Percentiles rank a stretch among this genome's conserved stretches.
phyloP scores from a whole-genome alignment of 768 basidiomycete species.

The Leccinum rimulosum region DNA sequence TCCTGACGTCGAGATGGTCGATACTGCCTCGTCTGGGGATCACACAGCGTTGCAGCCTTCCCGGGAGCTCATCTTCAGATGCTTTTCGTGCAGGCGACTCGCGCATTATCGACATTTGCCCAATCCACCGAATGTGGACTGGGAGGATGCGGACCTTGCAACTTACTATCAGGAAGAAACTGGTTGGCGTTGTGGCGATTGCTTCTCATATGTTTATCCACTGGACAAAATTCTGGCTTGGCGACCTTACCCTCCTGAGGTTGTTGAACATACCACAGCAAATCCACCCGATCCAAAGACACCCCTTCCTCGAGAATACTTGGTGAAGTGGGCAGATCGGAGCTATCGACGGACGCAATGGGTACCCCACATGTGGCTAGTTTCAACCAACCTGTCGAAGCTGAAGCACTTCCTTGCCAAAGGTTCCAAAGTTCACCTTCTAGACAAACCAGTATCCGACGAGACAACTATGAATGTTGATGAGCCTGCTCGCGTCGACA shows the following conservation, averaged over 20 bases:
- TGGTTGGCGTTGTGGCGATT: constrained; percentile 75
- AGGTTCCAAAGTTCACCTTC: constrained; percentile 67
- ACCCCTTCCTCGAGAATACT: constrained; percentile 81
- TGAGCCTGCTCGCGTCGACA: constrained; percentile 17
- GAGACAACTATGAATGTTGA: constrained; percentile 29
- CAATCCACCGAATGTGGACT: constrained; percentile 38
- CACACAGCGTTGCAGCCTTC: constrained; percentile 20
- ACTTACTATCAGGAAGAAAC: constrained; percentile 54
- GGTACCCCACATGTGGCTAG: constrained; percentile 93
- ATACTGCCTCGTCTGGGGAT: constrained; percentile 15
- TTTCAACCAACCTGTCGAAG: constrained; percentile 60
- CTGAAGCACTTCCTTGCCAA: constrained; percentile 73
- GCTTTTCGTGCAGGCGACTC: constrained; percentile 77
- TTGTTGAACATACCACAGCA: constrained; percentile 47
- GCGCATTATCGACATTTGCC: constrained; percentile 80
- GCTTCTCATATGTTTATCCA: constrained; percentile 63
- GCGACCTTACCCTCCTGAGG: constrained; percentile 75
- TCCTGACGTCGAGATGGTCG: constrained; percentile 38
- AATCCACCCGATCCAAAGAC: constrained; percentile 52
- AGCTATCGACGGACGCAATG: constrained; percentile 81
- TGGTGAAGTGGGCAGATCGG: constrained; percentile 83
- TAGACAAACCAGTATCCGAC: constrained; percentile 43
- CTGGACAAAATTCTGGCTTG: constrained; percentile 90
- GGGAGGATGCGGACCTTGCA: constrained; percentile 46
- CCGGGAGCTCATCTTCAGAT: constrained; percentile 70